A percentile compares a stretch with the other conserved stretches of the same genome.
Conservation (phyloP, 768 basidiomycete genomes). For the Cubamyces lactineus region DNA sequence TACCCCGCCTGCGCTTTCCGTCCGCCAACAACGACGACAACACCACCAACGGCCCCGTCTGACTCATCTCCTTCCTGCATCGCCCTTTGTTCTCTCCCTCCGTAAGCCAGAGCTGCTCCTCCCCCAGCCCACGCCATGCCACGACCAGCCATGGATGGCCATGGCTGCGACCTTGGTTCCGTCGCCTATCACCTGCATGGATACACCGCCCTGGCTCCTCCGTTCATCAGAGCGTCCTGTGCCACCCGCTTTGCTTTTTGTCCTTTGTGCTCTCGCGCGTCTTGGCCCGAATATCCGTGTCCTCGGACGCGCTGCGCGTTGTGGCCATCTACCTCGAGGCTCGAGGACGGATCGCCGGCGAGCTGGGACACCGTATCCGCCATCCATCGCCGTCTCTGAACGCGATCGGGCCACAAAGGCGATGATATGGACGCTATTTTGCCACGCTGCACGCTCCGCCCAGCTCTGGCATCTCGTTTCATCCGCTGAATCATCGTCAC, state of each 20-base stretch:
- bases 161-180: neutral
- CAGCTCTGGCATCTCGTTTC: neutral
- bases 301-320: neutral
- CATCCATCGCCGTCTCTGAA: slow-evolving; percentile 2
- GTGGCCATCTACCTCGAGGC: slow-evolving; percentile 8
- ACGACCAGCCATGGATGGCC: neutral
- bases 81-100: slow-evolving; percentile 5
- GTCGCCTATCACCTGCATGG: slow-evolving; percentile 13
- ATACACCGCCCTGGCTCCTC: neutral
- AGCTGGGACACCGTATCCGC: neutral
- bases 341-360: neutral
- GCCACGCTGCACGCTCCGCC: neutral
- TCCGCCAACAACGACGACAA: neutral
- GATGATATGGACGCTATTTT: slow-evolving; percentile 14
- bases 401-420: slow-evolving; percentile 18
- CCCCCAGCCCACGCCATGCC: neutral
- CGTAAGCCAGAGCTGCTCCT: neutral
- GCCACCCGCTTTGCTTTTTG: slow-evolving; percentile 10
- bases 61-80: slow-evolving; percentile 1
- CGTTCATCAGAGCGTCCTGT: neutral
- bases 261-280: neutral
- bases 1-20: too few relatives aligned
- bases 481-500: neutral
- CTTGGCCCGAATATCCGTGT: slow-evolving; percentile 10
- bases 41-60: neutral